These are phyloP conservation scores for Gamarada debralockiae DNA, from an alignment of 495 filamentous ascomycete genomes.

Conservation along the genomic window DNA sequence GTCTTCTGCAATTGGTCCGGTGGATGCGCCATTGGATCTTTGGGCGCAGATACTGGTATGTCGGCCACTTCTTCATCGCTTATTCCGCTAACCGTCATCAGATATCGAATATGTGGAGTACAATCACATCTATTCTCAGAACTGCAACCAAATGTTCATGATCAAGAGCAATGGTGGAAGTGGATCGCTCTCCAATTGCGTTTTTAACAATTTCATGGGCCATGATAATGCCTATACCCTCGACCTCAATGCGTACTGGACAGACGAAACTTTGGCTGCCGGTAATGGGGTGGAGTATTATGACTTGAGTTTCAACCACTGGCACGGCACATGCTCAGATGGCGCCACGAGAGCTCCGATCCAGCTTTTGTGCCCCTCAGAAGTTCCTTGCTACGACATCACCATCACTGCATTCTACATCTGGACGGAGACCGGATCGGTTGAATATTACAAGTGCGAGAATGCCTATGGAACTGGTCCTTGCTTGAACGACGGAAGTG, in stretches of 20 bases:
- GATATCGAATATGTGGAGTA: slow-evolving; percentile 1
- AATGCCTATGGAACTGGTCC: slow-evolving; percentile 25
- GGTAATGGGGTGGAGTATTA: slow-evolving; percentile 47
- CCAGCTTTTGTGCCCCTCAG: slow-evolving; percentile 29
- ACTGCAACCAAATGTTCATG: slow-evolving; percentile 16
- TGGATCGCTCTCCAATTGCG: neutral
- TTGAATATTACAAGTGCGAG: slow-evolving; percentile 16
- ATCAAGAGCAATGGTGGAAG: neutral
- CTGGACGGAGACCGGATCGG: slow-evolving; percentile 46
- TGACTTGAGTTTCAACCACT: slow-evolving; percentile 51
- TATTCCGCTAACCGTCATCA: neutral
- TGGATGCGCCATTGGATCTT: slow-evolving; percentile 50
- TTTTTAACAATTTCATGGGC: slow-evolving; percentile 54
- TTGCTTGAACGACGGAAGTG: slow-evolving; percentile 12
- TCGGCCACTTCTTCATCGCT: neutral
- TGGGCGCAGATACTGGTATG: slow-evolving; percentile 28
- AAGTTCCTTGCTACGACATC: slow-evolving; percentile 46
- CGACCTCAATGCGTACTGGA: slow-evolving; percentile 43
- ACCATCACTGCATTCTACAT: slow-evolving; percentile 51
- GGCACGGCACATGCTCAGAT: slow-evolving; percentile 51
- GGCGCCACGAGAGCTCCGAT: slow-evolving; percentile 48
- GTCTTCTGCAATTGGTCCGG: slow-evolving; percentile 48
- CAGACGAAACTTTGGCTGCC: neutral
- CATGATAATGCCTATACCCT: slow-evolving; percentile 40
- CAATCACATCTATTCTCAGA: slow-evolving; percentile 29